These are phyloP conservation scores for Chalara sp. DNA, from an alignment of 2,329 filamentous ascomycete genomes.

Conservation along the genomic window DNA sequence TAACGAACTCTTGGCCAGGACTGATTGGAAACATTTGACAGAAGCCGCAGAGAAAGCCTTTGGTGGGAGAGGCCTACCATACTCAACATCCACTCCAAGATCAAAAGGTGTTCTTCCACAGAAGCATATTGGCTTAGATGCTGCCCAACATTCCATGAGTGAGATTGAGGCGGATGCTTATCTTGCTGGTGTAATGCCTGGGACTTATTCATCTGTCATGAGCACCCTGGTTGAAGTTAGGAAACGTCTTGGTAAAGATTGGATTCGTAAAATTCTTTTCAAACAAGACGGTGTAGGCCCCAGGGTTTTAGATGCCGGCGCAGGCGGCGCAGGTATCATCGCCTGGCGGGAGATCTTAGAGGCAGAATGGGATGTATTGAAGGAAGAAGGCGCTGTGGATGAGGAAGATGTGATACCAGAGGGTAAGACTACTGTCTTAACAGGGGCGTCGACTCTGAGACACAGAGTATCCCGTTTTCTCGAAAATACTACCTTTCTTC, in stretches of 20 bases:
- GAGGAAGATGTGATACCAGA: constrained; percentile 44
- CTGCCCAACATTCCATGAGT: constrained; percentile 59
- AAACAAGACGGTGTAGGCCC: constrained; percentile 49
- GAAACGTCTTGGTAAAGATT: constrained; percentile 62
- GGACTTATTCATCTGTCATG: constrained; percentile 61
- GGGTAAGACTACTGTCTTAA: constrained; percentile 75
- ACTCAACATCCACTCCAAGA: constrained; percentile 66
- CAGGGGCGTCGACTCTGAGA: constrained; percentile 68
- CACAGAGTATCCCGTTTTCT: constrained; percentile 70
- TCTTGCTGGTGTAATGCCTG: constrained; percentile 62
- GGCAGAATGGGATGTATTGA: constrained; percentile 74
- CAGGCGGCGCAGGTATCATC: constrained; percentile 63
- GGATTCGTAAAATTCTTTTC: constrained; percentile 58
- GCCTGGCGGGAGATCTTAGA: constrained; percentile 74
- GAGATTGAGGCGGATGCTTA: constrained; percentile 72
- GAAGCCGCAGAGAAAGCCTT: constrained; percentile 67
- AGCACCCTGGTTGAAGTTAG: constrained; percentile 66
- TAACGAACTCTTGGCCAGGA: constrained; percentile 56
- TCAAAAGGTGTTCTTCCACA: constrained; percentile 50
- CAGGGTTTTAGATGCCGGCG: constrained; percentile 67
- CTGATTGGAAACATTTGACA: constrained; percentile 67
- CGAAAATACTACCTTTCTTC: constrained; percentile 86
- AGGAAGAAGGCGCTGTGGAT: constrained; percentile 37
- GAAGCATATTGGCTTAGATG: constrained; percentile 56
- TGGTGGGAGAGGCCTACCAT: constrained; percentile 69